Percentiles rank a stretch among this genome's conserved stretches.
Conservation (phyloP, 2,329 filamentous ascomycete species). For the Boeremia exigua region DNA sequence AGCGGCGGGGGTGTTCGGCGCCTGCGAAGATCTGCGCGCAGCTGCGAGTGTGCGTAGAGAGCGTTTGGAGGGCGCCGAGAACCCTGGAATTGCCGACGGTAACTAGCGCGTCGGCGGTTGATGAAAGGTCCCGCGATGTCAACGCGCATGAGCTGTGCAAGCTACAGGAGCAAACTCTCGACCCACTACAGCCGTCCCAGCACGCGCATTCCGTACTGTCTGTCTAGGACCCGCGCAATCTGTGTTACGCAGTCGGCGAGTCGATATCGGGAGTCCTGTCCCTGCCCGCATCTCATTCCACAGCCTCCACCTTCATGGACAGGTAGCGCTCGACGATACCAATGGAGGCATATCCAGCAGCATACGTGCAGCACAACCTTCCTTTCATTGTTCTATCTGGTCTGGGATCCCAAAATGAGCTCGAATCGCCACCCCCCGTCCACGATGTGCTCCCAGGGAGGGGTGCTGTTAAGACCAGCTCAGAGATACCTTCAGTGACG, state of each 20-base stretch:
- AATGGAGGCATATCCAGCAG: conserved; percentile 81
- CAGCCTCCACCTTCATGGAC: conserved; percentile 32
- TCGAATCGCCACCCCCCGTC: conserved; percentile 54
- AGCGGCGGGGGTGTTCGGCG: background rate
- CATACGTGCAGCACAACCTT: conserved; percentile 85
- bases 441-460: conserved; percentile 42
- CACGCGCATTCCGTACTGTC: no score
- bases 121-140: conserved; percentile 12
- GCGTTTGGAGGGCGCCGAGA: conserved; percentile 12
- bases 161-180: conserved; percentile 11
- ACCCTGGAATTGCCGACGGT: conserved; percentile 14
- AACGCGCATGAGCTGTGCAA: conserved; percentile 13
- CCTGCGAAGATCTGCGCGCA: conserved; percentile 7
- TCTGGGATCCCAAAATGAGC: conserved; percentile 54
- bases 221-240: background rate
- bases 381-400: conserved; percentile 85
- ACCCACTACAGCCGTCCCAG: background rate
- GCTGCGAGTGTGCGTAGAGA: conserved; percentile 10
- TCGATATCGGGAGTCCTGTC: background rate
- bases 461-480: conserved; percentile 69
- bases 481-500: conserved; percentile 72
- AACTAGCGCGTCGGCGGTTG: conserved; percentile 15
- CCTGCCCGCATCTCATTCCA: conserved; percentile 18
- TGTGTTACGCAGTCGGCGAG: background rate
- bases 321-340: conserved; percentile 32